Evolutionary conservation across 306 rosid genomes (phyloP).

Genomic region (Dalbergia oliveri): DNA sequence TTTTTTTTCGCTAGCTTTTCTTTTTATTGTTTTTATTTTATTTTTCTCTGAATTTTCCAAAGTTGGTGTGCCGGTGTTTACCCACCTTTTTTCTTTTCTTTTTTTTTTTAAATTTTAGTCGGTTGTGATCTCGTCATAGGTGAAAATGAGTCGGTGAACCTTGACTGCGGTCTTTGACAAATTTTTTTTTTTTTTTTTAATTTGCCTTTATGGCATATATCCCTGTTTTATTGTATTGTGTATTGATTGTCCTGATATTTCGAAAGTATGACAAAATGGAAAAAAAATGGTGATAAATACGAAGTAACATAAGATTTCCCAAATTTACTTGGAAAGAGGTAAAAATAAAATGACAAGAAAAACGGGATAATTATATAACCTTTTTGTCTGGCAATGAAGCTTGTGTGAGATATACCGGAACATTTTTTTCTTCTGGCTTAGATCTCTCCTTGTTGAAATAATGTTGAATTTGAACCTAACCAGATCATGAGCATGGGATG

Average conservation of each 20-base stretch:
- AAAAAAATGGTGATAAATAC: background rate
- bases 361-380: background rate
- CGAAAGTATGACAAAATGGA: slow-evolving; percentile 1
- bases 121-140: slow-evolving; percentile 8
- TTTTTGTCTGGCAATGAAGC: slow-evolving; percentile 4
- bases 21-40: background rate
- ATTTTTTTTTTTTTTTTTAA: background rate
- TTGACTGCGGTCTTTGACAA: slow-evolving; percentile 15
- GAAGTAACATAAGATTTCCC: slow-evolving; percentile 22
- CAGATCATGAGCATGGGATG: slow-evolving; percentile 19
- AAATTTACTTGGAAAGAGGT: background rate
- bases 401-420: slow-evolving; percentile 1
- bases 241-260: slow-evolving; percentile 10
- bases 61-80: slow-evolving; percentile 35
- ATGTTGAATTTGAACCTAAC: slow-evolving; percentile 14
- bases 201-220: slow-evolving; percentile 6
- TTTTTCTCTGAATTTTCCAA: background rate
- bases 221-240: background rate
- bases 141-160: slow-evolving; percentile 22
- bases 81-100: background rate
- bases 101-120: background rate
- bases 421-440: background rate
- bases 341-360: background rate
- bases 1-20: background rate
- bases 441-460: slow-evolving; percentile 4